Percentiles rank a stretch among this genome's conserved stretches.
Conservation (phyloP, 164 flowering plant genomes). For the Tetrastigma voinierianum region DNA sequence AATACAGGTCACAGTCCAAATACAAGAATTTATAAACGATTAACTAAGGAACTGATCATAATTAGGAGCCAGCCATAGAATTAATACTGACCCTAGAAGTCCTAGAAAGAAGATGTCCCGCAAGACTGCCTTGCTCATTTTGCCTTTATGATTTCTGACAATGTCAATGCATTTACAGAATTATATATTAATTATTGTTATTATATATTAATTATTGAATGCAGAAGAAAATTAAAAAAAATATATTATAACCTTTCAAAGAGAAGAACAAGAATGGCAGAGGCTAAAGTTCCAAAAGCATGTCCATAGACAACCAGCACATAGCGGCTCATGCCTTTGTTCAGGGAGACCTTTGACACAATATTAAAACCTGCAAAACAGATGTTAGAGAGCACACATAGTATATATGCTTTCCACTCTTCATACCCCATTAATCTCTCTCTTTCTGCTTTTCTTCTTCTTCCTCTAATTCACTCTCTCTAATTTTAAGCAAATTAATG, state of each 20-base stretch:
- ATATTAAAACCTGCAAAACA: conserved; percentile 14
- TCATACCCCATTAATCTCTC: too few relatives aligned
- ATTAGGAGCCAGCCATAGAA: neutral
- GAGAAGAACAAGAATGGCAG: conserved; percentile 12
- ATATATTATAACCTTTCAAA: conserved; percentile 19
- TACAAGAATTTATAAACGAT: neutral
- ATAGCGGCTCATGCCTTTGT: conserved; percentile 15
- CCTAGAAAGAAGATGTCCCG: conserved; percentile 6
- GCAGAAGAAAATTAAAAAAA: too few relatives aligned
- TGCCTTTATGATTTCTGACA: conserved; percentile 1
- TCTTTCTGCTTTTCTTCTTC: too few relatives aligned
- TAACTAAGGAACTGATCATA: too few relatives aligned
- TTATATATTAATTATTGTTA: too few relatives aligned
- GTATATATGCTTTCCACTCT: too few relatives aligned
- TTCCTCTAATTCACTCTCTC: too few relatives aligned
- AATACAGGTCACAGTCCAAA: conserved; percentile 6
- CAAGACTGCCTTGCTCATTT: neutral
- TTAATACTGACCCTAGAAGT: conserved; percentile 5
- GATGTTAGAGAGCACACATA: neutral
- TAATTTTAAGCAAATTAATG: too few relatives aligned
- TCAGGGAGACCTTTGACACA: conserved; percentile 16
- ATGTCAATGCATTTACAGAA: too few relatives aligned
- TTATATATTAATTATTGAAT: too few relatives aligned
- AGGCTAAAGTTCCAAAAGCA: conserved; percentile 9
- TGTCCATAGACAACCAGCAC: conserved; percentile 18